phyloP scores from a whole-genome alignment of 2,329 filamentous ascomycete genomes.

The Tolypocladium sp. region DNA sequence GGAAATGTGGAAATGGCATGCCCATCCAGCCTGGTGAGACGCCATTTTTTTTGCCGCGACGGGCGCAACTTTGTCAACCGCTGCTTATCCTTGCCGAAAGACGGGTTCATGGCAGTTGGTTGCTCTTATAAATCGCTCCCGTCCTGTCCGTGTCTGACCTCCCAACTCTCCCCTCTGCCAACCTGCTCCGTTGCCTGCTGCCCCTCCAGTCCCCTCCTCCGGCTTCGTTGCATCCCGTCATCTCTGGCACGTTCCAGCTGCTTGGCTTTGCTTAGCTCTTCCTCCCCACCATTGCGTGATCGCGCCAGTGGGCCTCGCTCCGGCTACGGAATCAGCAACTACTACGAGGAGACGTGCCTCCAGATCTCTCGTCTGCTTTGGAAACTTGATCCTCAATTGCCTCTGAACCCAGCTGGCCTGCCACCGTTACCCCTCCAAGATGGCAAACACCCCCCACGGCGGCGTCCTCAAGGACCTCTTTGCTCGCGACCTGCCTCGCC shows the following conservation, averaged over 20 bases:
- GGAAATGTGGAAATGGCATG: background rate
- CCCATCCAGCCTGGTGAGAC: background rate
- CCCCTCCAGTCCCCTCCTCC: background rate
- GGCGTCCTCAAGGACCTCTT: slow-evolving; percentile 97
- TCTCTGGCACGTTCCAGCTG: slow-evolving; percentile 4
- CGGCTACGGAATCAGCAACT: slow-evolving; percentile 1
- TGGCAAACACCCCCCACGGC: slow-evolving; percentile 71
- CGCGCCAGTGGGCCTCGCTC: slow-evolving; percentile 4
- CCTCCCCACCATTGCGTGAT: slow-evolving; percentile 24
- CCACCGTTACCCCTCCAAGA: slow-evolving; percentile 19
- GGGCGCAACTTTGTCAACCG: background rate
- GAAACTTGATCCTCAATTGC: background rate
- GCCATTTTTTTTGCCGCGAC: background rate
- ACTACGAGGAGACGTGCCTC: background rate
- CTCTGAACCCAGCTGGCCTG: slow-evolving; percentile 1
- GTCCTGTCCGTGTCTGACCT: background rate
- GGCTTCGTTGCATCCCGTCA: background rate
- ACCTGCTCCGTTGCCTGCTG: background rate
- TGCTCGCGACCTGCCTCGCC: slow-evolving; percentile 79
- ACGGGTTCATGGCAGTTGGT: background rate
- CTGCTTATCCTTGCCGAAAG: background rate
- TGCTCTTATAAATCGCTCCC: background rate
- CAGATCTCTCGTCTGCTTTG: background rate
- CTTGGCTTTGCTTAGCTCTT: slow-evolving; percentile 7
- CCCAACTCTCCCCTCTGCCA: background rate